These are phyloP conservation scores for Populus hybrid DNA, from an alignment of 441 rosid species.

Conservation along the genomic window DNA sequence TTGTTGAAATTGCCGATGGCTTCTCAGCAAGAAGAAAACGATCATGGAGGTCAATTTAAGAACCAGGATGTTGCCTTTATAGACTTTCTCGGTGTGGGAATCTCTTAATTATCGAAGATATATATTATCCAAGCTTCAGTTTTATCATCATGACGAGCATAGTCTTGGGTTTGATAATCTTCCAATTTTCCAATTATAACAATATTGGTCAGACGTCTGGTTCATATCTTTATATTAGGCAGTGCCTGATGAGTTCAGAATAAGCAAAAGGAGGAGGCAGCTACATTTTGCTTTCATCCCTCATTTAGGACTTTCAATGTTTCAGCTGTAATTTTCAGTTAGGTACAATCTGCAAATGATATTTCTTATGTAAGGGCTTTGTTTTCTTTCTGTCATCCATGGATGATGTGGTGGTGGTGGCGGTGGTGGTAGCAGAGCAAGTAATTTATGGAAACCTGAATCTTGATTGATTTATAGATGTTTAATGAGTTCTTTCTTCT, in stretches of 20 bases:
- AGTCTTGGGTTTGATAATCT: neutral
- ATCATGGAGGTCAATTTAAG: slow-evolving; percentile 16
- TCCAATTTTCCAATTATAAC: neutral
- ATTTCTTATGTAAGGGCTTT: neutral
- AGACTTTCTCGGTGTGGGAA: slow-evolving; percentile 60
- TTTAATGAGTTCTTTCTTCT: neutral
- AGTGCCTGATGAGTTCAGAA: neutral
- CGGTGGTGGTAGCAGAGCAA: neutral
- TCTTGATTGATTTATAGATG: neutral
- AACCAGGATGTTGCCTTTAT: slow-evolving; percentile 32
- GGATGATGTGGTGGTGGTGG: neutral
- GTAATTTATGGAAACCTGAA: neutral
- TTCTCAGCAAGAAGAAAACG: slow-evolving; percentile 21
- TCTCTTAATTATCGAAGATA: slow-evolving; percentile 24
- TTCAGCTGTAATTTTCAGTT: neutral
- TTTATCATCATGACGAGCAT: neutral
- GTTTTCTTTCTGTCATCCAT: neutral
- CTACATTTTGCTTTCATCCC: neutral
- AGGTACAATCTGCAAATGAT: neutral
- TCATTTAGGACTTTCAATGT: neutral
- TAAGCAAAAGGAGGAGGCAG: neutral
- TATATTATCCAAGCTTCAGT: neutral
- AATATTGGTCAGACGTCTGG: neutral
- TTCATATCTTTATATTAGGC: neutral
- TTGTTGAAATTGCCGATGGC: neutral